Percentiles rank a stretch among this genome's conserved stretches.
Evolutionary conservation across 1,284 basidiomycete species (phyloP).

Genomic region (Marasmius fiardii): DNA sequence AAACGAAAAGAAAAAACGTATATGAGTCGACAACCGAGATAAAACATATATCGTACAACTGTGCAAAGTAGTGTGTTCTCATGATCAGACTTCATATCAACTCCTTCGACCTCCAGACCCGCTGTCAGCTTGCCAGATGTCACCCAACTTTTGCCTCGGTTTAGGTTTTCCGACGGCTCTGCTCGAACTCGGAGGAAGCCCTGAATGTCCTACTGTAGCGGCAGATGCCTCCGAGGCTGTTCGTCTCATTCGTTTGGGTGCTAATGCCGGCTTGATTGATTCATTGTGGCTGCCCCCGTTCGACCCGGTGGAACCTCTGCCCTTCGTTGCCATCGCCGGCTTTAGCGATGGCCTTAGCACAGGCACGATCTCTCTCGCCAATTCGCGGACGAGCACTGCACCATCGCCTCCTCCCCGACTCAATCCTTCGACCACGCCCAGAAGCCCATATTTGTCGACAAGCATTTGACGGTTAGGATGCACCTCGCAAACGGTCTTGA

Average conservation of each 20-base stretch:
- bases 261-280: conserved; percentile 33
- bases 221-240: conserved; percentile 66
- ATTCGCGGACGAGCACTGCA: conserved; percentile 86
- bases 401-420: conserved; percentile 72
- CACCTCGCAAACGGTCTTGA: conserved; percentile 84
- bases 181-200: conserved; percentile 18
- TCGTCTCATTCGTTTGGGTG: conserved; percentile 62
- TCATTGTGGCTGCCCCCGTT: conserved; percentile 33
- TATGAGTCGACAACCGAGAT: no score
- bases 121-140: conserved; percentile 42
- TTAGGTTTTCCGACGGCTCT: conserved; percentile 26
- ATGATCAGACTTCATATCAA: neutral
- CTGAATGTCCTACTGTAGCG: conserved; percentile 21
- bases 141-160: conserved; percentile 43
- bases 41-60: no score
- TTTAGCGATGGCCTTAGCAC: conserved; percentile 65
- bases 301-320: conserved; percentile 17
- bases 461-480: conserved; percentile 83
- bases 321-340: conserved; percentile 32
- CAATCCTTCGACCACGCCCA: conserved; percentile 74
- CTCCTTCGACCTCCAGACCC: conserved; percentile 6
- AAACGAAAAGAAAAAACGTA: no score
- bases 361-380: conserved; percentile 81
- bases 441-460: conserved; percentile 76
- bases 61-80: no score